phyloP scores from a whole-genome alignment of 495 filamentous ascomycete species.

The Xylaria telfairii region DNA sequence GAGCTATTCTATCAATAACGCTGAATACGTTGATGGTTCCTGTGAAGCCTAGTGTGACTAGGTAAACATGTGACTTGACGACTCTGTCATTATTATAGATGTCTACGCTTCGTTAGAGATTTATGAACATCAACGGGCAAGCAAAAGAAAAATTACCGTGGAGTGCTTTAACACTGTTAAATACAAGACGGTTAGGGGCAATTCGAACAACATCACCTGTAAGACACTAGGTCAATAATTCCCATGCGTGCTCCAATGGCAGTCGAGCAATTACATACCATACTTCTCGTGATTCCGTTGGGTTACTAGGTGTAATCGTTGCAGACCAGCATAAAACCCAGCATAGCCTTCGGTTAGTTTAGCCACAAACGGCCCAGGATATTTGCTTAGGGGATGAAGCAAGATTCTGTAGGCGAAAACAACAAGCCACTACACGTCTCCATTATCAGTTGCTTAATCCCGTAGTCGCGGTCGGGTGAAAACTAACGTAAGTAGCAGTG shows the following conservation, averaged over 20 bases:
- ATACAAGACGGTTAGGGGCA: slow-evolving; percentile 55
- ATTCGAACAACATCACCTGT: slow-evolving; percentile 46
- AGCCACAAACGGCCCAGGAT: slow-evolving; percentile 58
- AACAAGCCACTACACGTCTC: slow-evolving; percentile 13
- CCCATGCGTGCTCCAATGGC: neutral
- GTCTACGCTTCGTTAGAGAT: slow-evolving; percentile 40
- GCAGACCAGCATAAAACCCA: slow-evolving; percentile 46
- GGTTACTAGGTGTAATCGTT: slow-evolving; percentile 53
- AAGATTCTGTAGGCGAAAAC: slow-evolving; percentile 28
- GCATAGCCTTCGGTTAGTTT: slow-evolving; percentile 49
- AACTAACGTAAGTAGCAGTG: slow-evolving; percentile 9
- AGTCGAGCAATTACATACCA: slow-evolving; percentile 10
- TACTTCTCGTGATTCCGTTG: slow-evolving; percentile 51
- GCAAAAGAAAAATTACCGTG: slow-evolving; percentile 38
- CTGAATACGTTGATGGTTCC: slow-evolving; percentile 20
- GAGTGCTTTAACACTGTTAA: slow-evolving; percentile 50
- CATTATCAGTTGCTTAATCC: slow-evolving; percentile 2
- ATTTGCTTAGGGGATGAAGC: slow-evolving; percentile 47
- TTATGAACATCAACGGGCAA: neutral
- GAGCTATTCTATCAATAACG: slow-evolving; percentile 22
- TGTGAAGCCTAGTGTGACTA: slow-evolving; percentile 4
- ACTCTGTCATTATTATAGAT: slow-evolving; percentile 57
- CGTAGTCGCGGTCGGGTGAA: neutral
- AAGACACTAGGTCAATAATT: neutral
- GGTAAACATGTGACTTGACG: slow-evolving; percentile 43